Evolutionary conservation across 1,139 yeast species (phyloP), one percentile per base, ranked within the genome.

Genomic region (Geotrichum macrosporum): DNA sequence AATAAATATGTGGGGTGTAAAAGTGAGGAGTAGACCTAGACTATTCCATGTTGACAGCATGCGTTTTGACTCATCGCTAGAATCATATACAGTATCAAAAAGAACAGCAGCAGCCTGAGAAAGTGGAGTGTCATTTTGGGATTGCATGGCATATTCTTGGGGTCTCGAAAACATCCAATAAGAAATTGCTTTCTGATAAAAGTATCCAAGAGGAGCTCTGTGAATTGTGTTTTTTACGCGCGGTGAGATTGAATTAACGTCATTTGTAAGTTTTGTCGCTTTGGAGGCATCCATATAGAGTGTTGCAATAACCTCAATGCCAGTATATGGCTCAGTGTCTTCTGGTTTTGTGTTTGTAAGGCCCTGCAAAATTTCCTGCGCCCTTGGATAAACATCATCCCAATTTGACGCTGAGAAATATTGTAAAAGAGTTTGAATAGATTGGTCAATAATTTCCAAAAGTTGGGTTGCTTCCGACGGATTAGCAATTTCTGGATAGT

Each of bases 81-180:
- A 49, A 22, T 50, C 16, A 35, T 47, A 54, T 22, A 58, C 54
- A 47, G 55, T 57, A 9, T 59, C 62, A 44, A 61, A 61, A 5
- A 61, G 48, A 13, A 48, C 50, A 27, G 51, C 52, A 20, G 55
- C 54, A 35, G 50, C 51, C 8, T 43, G 51, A 3, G 51, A 36
- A 5, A 60, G 42, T 1, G 50, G 38, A 13, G 57, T 46, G 13
- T 50, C 53, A 29, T 42, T 37, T 18, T 61, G 53, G 61, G 10
- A 69, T 61, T 16, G 50, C 19, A 34, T 31, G 4, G 53, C 67
- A 46, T 57, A 74, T 55, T 79, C 83, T 12, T 63, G 61, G 0
- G 86, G 79, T 55, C 82, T 69, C n/a, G 81, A 70, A 44, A 74
- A 67, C 16, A 76, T 67, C 77, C 85, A 84, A 51, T 73, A 72